Evolutionary conservation across 2,329 filamentous ascomycete species (phyloP).

Genomic region (Rhinocladiella similis): DNA sequence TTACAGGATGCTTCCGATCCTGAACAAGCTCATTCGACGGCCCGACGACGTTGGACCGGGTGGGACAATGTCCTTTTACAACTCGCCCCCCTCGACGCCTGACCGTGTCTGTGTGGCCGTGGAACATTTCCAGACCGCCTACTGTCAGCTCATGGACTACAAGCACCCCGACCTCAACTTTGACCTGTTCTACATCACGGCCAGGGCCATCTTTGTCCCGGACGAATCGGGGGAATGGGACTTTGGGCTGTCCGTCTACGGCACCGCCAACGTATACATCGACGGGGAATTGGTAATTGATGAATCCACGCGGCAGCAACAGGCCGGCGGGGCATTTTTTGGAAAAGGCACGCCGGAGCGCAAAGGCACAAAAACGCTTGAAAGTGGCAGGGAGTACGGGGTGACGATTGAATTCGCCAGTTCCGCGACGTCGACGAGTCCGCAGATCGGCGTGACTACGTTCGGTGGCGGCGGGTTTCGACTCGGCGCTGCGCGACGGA

Average conservation of each 20-base stretch:
- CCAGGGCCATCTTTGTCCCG: neutral
- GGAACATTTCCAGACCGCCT: no score
- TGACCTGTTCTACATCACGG: neutral
- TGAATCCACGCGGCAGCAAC: no score
- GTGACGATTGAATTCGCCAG: constrained; percentile 61
- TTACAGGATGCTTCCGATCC: neutral
- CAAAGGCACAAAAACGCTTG: neutral
- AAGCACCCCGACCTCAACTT: no score
- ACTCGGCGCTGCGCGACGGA: constrained; percentile 57
- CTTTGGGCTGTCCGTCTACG: no score
- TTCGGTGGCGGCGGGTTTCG: constrained; percentile 57
- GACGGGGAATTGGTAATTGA: no score
- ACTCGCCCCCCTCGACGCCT: neutral
- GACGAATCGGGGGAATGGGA: neutral
- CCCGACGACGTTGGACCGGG: no score
- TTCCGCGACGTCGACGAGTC: constrained; percentile 57
- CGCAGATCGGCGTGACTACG: constrained; percentile 47
- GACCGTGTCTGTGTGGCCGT: neutral
- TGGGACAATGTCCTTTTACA: constrained; percentile 1
- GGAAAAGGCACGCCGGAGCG: neutral
- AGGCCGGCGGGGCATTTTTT: no score
- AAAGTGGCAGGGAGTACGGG: constrained; percentile 14
- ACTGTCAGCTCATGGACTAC: no score
- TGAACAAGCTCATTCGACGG: neutral
- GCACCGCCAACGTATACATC: no score